Evolutionary conservation across 108 stramenopile species (phyloP).

Genomic region (Pseudonitzschia pungens): DNA sequence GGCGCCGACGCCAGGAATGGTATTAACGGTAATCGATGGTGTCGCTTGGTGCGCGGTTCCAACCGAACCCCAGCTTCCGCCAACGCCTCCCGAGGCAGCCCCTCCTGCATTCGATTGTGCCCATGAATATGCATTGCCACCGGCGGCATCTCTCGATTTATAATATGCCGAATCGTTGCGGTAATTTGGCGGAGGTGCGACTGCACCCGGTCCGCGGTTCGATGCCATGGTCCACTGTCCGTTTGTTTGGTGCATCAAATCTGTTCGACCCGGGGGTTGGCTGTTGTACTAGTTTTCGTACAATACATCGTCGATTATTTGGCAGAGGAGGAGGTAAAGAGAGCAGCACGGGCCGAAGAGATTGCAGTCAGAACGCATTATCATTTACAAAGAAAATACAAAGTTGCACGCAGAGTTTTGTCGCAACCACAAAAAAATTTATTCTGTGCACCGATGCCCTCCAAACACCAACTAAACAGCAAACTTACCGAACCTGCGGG

Average conservation of each 20-base stretch:
- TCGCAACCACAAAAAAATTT: constrained; percentile 3
- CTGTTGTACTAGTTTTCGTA: constrained; percentile 35
- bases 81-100: constrained; percentile 46
- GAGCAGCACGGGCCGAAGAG: no score
- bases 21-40: constrained; percentile 29
- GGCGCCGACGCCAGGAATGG: constrained; percentile 13
- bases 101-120: constrained; percentile 34
- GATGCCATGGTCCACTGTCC: constrained; percentile 91
- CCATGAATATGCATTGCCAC: constrained; percentile 55
- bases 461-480: neutral
- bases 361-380: no score
- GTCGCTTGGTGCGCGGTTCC: constrained; percentile 40
- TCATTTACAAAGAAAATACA: no score
- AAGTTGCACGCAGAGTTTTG: neutral
- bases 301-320: neutral
- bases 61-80: constrained; percentile 57
- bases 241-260: constrained; percentile 67
- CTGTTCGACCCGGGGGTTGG: constrained; percentile 69
- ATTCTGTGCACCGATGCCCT: no score
- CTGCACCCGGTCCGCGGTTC: constrained; percentile 79
- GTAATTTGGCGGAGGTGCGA: constrained; percentile 34
- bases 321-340: no score
- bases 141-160: constrained; percentile 52
- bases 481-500: constrained; percentile 56
- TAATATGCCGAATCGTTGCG: constrained; percentile 63